Evolutionary conservation across 257 asterid species (phyloP), one percentile per base, ranked within the genome.

Genomic region (Fraxinus excelsior): DNA sequence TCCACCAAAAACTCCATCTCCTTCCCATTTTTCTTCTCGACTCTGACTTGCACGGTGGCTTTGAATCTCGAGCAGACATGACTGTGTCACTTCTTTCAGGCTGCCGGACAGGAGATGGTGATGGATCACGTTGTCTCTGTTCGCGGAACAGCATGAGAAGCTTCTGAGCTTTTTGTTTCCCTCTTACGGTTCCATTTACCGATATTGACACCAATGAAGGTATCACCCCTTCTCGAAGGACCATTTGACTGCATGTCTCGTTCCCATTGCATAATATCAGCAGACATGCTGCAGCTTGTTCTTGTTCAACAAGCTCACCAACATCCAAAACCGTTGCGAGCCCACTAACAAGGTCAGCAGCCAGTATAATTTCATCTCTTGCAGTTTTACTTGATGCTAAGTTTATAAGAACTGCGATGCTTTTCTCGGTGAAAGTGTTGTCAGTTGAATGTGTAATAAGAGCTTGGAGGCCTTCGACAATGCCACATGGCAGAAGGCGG

Each of bases 111-210:
- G 85, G 82, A 16, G 7, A 80, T 0, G 93, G 81, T 19, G 96
- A 78, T 3, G 89, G 91, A 42, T 93, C 99, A 21, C 95, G 84
- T 83, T 96, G 97, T 76, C 99, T 77, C 85, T 93, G 97, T 85
- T 96, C 99, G 1, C 99, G 78, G 74, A 96, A 96, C 75, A 96
- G 66, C 99, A 90, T 91, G 84, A 96, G 85, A 78, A 96, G 99
- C 89, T 93, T 96, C 83, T 92, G 97, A 23, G 99, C 98, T 77
- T 96, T 96, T 86, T 96, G 99, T 53, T 91, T 96, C 72, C 98
- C 99, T 83, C 98, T 86, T 76, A 80, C 85, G 0, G 97, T 96
- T 74, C 99, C 99, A 1, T 93, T 96, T 0, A 93, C 99, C 0
- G 99, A 93, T 44, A 96, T 84, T 0, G 97, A 93, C 78, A 96